Base-by-base conservation (phyloP, 2,329 filamentous ascomycete species). In the Neonectria ditissima region DNA sequence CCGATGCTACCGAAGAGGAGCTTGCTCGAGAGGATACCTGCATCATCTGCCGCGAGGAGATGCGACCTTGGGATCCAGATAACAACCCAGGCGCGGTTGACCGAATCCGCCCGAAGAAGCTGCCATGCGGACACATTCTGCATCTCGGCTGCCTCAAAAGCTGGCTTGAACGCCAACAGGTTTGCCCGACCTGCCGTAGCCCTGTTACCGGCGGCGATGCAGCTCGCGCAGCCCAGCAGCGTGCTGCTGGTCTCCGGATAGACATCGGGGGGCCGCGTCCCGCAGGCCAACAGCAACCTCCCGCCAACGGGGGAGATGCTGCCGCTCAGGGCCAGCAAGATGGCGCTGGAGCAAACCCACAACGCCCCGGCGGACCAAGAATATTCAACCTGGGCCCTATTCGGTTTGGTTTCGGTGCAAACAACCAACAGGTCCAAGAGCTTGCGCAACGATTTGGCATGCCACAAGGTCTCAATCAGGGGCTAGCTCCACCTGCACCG, bases 161-260 rank as follows among this genome's bases (percentile, higher is more conserved):
- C 77, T 99, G 96, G 96, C 86, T 99, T 28, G 96, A 99, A 82
- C 87, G 96, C 68, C 96, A 99, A 78, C 96, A 99, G 80, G 94
- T 97, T 34, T 99, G 96, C 76, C 96, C 96, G 7, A 99, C 94
- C 2, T 99, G 96, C 77, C 89, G 96, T 71, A 88, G 92, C 54
- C 90, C 95, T 16, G 96, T 97, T 16, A 75, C 75, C 8, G 70
- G 69, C 2, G 75, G 74, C 41, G 75, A 75, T 37, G 65, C 67
- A 11, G 55, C 65, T n/a, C 74, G 74, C 13, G 67, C 68, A 5
- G 68, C 59, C 0, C 72, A 75, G 63, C 72, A 73, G 24, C 73
- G 73, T 53, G 73, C 66, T 16, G 73, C 70, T 39, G 74, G 72
- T 30, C 65, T 78, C 16, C 69, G 75, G 16, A 75, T 79, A 47